Percentiles rank a stretch among this genome's conserved stretches.
Evolutionary conservation across 257 asterid genomes (phyloP).

Genomic region (Ajuga chamaepitys): DNA sequence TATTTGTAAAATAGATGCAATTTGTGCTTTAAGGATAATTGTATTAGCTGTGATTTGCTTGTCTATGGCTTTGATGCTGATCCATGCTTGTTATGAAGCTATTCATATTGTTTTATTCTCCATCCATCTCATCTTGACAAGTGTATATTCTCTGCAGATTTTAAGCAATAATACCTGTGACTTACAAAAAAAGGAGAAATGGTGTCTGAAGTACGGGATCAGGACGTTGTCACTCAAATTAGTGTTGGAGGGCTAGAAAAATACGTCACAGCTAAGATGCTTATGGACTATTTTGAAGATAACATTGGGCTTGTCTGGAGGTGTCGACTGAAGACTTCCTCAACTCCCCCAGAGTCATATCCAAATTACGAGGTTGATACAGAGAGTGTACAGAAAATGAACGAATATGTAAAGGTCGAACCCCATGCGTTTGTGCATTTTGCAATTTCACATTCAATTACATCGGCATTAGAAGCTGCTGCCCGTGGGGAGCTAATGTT

Average conservation of each 20-base stretch:
- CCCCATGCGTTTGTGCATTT: conserved; percentile 93
- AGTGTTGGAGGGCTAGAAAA: conserved; percentile 65
- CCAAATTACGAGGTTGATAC: conserved; percentile 46
- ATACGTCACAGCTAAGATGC: conserved; percentile 55
- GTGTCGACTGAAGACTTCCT: conserved; percentile 90
- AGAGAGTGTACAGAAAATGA: conserved; percentile 24
- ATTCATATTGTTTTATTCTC: neutral
- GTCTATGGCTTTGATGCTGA: neutral
- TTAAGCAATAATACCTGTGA: neutral
- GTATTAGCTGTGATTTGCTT: neutral
- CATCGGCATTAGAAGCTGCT: conserved; percentile 52
- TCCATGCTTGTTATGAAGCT: neutral
- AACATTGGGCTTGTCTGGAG: conserved; percentile 69
- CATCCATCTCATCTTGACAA: neutral
- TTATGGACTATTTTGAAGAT: conserved; percentile 50
- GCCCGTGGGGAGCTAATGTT: conserved; percentile 43
- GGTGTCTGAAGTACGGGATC: conserved; percentile 42
- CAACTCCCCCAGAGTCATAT: conserved; percentile 72
- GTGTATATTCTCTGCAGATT: conserved; percentile 11
- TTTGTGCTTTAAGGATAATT: neutral
- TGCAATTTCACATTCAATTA: conserved; percentile 43
- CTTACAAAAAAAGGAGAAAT: conserved; percentile 17
- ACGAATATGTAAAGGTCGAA: conserved; percentile 48
- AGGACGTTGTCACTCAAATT: conserved; percentile 58
- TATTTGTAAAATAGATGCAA: no score